Conservation (phyloP, 1,139 yeast genomes). For the Blastobotrys arbuscula region DNA sequence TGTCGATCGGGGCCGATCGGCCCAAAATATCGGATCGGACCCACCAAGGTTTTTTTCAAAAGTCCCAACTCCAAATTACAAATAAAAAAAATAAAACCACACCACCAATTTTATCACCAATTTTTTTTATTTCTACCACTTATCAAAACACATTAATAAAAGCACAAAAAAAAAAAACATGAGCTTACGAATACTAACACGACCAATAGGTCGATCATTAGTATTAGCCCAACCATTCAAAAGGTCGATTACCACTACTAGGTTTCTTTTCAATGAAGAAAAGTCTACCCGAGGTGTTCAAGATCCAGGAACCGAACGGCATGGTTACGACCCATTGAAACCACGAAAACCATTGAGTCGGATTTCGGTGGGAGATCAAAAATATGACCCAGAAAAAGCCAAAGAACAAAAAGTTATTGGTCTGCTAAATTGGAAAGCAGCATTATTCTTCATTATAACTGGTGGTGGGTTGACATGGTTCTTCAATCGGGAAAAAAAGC, state of each 20-base stretch:
- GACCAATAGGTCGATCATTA: conserved; percentile 1
- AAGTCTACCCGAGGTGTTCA: conserved; percentile 7
- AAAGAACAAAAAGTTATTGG: conserved; percentile 44
- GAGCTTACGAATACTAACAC: background rate
- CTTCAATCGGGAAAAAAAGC: conserved; percentile 67
- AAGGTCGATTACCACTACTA: background rate
- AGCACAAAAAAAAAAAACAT: conserved; percentile 1
- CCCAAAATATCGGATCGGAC: too few relatives aligned
- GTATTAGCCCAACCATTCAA: background rate
- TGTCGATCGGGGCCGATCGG: too few relatives aligned
- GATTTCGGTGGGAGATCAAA: conserved; percentile 49
- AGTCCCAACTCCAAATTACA: too few relatives aligned
- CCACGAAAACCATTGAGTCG: conserved; percentile 45
- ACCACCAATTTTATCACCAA: too few relatives aligned
- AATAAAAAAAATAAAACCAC: too few relatives aligned
- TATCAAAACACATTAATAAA: background rate
- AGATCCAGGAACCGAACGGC: conserved; percentile 23
- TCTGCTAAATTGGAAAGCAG: conserved; percentile 86
- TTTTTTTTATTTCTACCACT: background rate
- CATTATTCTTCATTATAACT: conserved; percentile 53
- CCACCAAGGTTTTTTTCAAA: too few relatives aligned
- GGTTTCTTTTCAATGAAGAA: background rate
- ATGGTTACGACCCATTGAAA: conserved; percentile 29
- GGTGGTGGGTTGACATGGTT: conserved; percentile 69
- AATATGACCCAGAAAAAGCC: conserved; percentile 22